These are phyloP conservation scores for Extremus antarcticus DNA, from an alignment of 495 filamentous ascomycete species.

Conservation along the genomic window DNA sequence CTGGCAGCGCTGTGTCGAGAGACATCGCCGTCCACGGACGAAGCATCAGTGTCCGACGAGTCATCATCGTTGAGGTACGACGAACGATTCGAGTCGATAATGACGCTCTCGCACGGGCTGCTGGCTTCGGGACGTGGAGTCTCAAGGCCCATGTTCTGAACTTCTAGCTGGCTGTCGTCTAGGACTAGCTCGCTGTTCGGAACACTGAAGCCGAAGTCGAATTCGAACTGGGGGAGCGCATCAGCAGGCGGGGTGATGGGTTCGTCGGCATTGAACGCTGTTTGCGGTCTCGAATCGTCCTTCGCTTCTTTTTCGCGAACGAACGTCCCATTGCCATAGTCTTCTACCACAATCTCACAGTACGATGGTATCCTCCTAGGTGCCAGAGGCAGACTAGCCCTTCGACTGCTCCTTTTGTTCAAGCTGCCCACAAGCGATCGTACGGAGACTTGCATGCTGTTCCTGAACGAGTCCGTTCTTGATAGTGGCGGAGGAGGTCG, in stretches of 20 bases:
- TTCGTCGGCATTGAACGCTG: not conserved
- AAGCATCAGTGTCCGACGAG: not conserved
- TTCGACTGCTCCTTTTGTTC: slow-evolving; percentile 19
- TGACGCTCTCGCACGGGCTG: not conserved
- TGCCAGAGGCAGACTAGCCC: not conserved
- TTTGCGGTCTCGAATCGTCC: not conserved
- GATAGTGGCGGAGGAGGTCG: slow-evolving; percentile 5
- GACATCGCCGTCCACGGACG: not conserved
- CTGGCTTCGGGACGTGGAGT: not conserved
- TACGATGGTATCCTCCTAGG: slow-evolving; percentile 12
- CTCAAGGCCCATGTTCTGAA: not conserved
- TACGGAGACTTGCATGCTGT: slow-evolving; percentile 14
- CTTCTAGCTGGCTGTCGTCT: not conserved
- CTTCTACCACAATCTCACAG: slow-evolving; percentile 13
- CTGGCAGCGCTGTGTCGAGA: not conserved
- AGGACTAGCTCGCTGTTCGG: not conserved
- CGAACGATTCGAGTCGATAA: slow-evolving; percentile 6
- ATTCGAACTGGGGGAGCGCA: not conserved
- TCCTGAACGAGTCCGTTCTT: slow-evolving; percentile 14
- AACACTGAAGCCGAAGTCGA: slow-evolving; percentile 1
- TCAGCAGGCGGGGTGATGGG: not conserved
- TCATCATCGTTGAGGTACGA: slow-evolving; percentile 3
- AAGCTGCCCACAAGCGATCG: slow-evolving; percentile 10
- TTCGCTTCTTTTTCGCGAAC: not conserved
- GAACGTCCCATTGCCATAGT: not conserved